Conservation (phyloP, 441 rosid species). For the Omphalea diandra region DNA sequence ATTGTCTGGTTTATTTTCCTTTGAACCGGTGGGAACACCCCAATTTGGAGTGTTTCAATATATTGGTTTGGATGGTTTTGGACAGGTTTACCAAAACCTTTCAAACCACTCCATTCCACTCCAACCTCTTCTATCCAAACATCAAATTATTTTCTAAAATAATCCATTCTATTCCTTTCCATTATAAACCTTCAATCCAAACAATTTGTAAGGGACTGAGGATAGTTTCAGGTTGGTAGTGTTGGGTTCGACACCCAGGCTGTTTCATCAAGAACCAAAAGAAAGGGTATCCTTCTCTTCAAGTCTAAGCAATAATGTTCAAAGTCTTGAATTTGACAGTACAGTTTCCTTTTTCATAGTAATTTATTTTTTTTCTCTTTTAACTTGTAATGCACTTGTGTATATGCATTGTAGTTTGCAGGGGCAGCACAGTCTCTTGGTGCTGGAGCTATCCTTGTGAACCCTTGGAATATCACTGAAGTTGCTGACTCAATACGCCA, state of each 20-base stretch:
- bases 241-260: background rate
- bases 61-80: too few species aligned
- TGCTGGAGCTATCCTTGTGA: constrained; percentile 98
- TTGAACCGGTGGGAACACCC: too few species aligned
- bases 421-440: constrained; percentile 99
- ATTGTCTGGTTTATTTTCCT: too few species aligned
- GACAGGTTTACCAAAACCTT: too few species aligned
- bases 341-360: background rate
- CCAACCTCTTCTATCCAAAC: too few species aligned
- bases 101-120: too few species aligned
- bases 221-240: background rate
- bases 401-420: constrained; percentile 64
- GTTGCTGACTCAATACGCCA: constrained; percentile 92
- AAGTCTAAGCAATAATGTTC: background rate
- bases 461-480: constrained; percentile 99
- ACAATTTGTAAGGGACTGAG: too few species aligned
- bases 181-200: too few species aligned
- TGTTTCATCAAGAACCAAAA: background rate
- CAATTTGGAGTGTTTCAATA: too few species aligned
- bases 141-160: too few species aligned
- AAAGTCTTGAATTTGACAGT: background rate
- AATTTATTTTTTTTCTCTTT: background rate
- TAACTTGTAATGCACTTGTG: background rate
- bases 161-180: too few species aligned
- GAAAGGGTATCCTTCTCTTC: background rate